Evolutionary conservation across 257 asterid species (phyloP), one percentile per base, ranked within the genome.

Genomic region (Verbascum thapsus): DNA sequence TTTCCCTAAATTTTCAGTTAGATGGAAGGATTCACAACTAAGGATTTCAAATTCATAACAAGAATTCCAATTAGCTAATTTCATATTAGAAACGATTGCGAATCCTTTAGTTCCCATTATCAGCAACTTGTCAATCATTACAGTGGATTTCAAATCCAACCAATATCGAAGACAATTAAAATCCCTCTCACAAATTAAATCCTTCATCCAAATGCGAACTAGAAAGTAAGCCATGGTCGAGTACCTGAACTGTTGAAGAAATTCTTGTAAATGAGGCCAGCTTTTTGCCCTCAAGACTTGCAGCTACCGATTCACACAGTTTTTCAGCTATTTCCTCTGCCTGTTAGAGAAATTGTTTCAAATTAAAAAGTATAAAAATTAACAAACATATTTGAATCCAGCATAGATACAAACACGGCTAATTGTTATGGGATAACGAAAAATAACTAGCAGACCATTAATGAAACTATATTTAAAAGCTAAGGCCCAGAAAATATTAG

Each of bases 271-370:
- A 94, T 34, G 97, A 90, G 53, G 85, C 99, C 23, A 78, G 86
- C 60, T 74, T 87, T 80, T 89, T 94, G 15, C 99, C 99, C 86
- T 85, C 97, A 15, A 90, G 88, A 69, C 99, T 90, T 76, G 90
- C 95, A 13, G 97, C 95, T 30, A 94, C 99, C 7, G 99, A 90
- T 69, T 90, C 96, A 78, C 97, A 94, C 38, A 94, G 94, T 73
- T 94, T 90, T 77, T 87, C 97, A 59, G 99, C 96, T 72, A 94
- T 94, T 81, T 94, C 99, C 71, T 94, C 97, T 6, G 99, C 99
- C 99, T 94, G 85, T 59, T 72, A 10, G 63, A 40, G 50, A 67
- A 42, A 67, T 42, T 60, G 60, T 67, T 48, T 44, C 17, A 50
- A 61, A 34, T 13, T 4, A 58, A 35, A 12, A 0, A 37, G 16